Evolutionary conservation across 2,329 filamentous ascomycete genomes (phyloP).

Genomic region (Trematosphaeria pertusa): DNA sequence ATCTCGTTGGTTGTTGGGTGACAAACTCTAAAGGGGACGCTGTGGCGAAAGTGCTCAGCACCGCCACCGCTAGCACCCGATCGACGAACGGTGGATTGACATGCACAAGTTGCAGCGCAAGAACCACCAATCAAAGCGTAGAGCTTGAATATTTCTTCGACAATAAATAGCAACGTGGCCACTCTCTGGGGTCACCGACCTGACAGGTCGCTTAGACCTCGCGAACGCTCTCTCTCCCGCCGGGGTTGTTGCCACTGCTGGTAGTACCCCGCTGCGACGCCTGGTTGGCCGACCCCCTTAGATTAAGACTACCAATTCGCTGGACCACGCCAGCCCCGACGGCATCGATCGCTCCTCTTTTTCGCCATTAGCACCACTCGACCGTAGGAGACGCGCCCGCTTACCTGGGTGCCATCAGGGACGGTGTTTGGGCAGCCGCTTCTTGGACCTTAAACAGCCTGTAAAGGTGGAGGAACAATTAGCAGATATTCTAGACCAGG

Average conservation of each 20-base stretch:
- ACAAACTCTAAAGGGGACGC: no score
- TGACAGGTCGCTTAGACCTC: no score
- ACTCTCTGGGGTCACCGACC: conserved; percentile 10
- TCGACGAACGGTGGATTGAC: conserved; percentile 26
- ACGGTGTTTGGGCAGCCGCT: conserved; percentile 79
- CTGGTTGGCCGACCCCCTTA: conserved; percentile 56
- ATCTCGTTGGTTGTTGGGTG: no score
- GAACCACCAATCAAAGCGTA: conserved; percentile 30
- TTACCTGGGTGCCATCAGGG: conserved; percentile 81
- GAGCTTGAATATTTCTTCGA: conserved; percentile 2
- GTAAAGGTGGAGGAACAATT: no score
- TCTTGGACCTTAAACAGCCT: conserved; percentile 90
- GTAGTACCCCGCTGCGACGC: conserved; percentile 21
- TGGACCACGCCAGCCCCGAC: conserved; percentile 90
- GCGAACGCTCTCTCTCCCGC: no score
- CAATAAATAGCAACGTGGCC: conserved; percentile 19
- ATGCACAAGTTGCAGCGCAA: conserved; percentile 14
- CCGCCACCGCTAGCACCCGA: conserved; percentile 3
- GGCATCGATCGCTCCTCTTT: conserved; percentile 92
- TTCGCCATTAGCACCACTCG: no score
- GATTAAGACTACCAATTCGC: conserved; percentile 81
- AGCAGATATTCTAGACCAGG: no score
- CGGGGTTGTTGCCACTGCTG: conserved; percentile 26
- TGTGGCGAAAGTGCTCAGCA: conserved; percentile 5
- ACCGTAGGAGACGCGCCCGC: no score